Percentiles rank a stretch among this genome's conserved stretches.
Conservation (phyloP, 768 basidiomycete species). For the Gelatoporia subvermispora region DNA sequence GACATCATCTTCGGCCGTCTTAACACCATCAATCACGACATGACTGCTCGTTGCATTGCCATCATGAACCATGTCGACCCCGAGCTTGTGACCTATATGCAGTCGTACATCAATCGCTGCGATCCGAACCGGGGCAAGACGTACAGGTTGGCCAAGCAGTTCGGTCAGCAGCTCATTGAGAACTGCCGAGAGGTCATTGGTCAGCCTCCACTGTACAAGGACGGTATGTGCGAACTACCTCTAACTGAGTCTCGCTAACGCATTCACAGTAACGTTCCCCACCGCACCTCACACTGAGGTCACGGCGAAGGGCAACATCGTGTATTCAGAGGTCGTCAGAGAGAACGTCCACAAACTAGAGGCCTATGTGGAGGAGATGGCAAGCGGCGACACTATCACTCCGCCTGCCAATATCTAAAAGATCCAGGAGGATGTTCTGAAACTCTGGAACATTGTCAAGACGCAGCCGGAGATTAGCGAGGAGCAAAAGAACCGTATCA, state of each 20-base stretch:
- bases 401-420: constrained; percentile 90
- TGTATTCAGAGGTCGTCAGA: constrained; percentile 92
- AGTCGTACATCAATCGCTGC: constrained; percentile 85
- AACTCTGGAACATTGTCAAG: constrained; percentile 96
- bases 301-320: constrained; percentile 88
- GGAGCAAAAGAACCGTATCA: constrained; percentile 94
- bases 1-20: constrained; percentile 96
- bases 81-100: constrained; percentile 89
- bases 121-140: constrained; percentile 82
- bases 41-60: constrained; percentile 94
- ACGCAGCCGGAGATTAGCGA: constrained; percentile 95
- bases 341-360: constrained; percentile 97
- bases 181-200: constrained; percentile 85
- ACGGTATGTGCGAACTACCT: constrained; percentile 54
- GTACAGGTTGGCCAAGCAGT: constrained; percentile 93
- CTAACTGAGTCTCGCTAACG: background rate
- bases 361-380: constrained; percentile 98
- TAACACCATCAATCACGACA: constrained; percentile 91
- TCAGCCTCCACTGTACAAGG: constrained; percentile 89
- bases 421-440: constrained; percentile 94
- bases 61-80: constrained; percentile 98
- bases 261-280: constrained; percentile 80
- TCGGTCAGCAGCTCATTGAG: constrained; percentile 92
- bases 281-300: constrained; percentile 96
- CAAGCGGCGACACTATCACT: constrained; percentile 84